These are phyloP conservation scores for Leccinum subfulvum DNA, from an alignment of 1,284 basidiomycete genomes.

Conservation along the genomic window DNA sequence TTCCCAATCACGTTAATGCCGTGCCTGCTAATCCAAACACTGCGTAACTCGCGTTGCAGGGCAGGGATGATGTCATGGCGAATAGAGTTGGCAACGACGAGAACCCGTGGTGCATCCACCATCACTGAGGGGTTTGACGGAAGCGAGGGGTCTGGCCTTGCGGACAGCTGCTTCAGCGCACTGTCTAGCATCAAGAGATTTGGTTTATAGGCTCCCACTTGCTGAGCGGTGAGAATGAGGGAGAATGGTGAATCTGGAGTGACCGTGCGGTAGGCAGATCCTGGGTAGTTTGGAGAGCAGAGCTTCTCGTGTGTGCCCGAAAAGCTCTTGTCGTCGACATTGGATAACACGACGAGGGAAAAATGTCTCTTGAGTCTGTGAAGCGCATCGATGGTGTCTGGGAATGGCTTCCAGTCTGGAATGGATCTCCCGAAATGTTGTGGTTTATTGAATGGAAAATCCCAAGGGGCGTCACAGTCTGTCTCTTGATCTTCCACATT, in stretches of 20 bases:
- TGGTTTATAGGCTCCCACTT: conserved; percentile 65
- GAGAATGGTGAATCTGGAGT: conserved; percentile 56
- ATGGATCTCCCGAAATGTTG: conserved; percentile 57
- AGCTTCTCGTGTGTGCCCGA: conserved; percentile 57
- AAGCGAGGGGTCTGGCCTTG: conserved; percentile 30
- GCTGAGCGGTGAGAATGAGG: conserved; percentile 57
- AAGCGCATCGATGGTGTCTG: conserved; percentile 63
- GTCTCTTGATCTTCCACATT: conserved; percentile 19
- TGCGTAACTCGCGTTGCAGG: conserved; percentile 46
- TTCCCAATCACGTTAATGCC: conserved; percentile 44
- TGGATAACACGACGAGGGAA: conserved; percentile 70
- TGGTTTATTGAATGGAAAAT: conserved; percentile 16
- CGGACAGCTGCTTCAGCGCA: conserved; percentile 41
- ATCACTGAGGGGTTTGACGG: conserved; percentile 36
- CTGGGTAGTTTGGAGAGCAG: conserved; percentile 36
- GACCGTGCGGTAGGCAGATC: conserved; percentile 40
- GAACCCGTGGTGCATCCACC: conserved; percentile 45
- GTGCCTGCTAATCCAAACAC: conserved; percentile 62
- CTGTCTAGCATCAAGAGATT: conserved; percentile 42
- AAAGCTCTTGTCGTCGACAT: conserved; percentile 68
- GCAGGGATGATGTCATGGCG: conserved; percentile 59
- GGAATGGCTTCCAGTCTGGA: conserved; percentile 60
- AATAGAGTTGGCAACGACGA: conserved; percentile 59
- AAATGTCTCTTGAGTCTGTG: conserved; percentile 56
- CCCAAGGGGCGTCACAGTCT: conserved; percentile 12